phyloP scores from a whole-genome alignment of 2,329 filamentous ascomycete species.

The Paraphoma chrysanthemicola region DNA sequence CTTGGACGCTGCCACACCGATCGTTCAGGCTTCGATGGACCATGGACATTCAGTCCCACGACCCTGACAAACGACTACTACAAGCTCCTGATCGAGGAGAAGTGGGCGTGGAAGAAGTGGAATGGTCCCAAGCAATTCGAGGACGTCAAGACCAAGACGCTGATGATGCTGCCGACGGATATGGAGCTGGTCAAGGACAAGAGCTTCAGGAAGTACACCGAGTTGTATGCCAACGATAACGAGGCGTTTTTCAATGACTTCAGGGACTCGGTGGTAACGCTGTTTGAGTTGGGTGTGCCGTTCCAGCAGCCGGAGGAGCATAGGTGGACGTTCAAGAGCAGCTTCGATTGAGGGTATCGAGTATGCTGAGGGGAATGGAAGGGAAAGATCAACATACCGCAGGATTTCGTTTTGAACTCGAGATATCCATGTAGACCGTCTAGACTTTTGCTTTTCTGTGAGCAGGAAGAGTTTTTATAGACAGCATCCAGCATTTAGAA shows the following conservation, averaged over 20 bases:
- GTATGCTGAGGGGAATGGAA: neutral
- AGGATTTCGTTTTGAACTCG: constrained; percentile 17
- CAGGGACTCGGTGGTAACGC: constrained; percentile 74
- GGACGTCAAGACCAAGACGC: constrained; percentile 82
- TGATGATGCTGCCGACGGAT: constrained; percentile 98
- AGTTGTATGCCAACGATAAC: constrained; percentile 91
- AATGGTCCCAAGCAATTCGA: constrained; percentile 89
- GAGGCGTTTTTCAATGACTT: constrained; percentile 95
- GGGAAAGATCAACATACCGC: neutral
- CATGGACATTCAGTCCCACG: constrained; percentile 76
- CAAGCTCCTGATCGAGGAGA: constrained; percentile 85
- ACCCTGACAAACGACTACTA: constrained; percentile 95
- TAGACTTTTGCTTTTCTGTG: constrained; percentile 19
- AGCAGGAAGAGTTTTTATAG: neutral
- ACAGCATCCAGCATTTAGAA: too few species aligned
- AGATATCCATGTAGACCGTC: constrained; percentile 43
- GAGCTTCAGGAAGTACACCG: constrained; percentile 78
- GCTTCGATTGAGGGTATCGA: constrained; percentile 38
- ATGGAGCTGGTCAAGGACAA: constrained; percentile 88
- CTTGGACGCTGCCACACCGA: constrained; percentile 86
- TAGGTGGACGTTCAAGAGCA: constrained; percentile 56
- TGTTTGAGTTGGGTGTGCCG: constrained; percentile 94
- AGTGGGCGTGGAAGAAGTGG: constrained; percentile 98
- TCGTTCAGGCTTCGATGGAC: constrained; percentile 88
- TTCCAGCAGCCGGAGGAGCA: constrained; percentile 66